Evolutionary conservation across 2,329 filamentous ascomycete species (phyloP), one percentile per base, ranked within the genome.

Genomic region (Exserohilum rostratum): DNA sequence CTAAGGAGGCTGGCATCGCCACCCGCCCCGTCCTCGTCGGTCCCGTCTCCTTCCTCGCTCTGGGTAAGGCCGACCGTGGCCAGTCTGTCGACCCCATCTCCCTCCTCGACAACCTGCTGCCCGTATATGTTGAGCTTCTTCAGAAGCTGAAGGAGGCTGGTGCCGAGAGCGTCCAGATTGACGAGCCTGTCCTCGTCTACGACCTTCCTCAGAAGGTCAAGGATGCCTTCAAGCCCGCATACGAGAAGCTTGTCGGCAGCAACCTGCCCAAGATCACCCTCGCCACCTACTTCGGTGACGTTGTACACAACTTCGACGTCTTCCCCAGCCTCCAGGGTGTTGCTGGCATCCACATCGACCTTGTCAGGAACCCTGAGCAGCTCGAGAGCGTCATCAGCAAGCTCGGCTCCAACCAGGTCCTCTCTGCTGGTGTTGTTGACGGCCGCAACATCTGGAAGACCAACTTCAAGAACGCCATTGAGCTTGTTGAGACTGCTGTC

Each of bases 381-480:
- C 89, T 99, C 63, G 87, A 95, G 60, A 86, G 89, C 65, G 91
- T 99, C 72, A 79, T 91, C 68, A 84, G 82, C 73, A 88, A 92
- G 72, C 87, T 99, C 64, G 92, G 91, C 77, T 80, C 91, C 77
- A 91, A 92, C 78, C 96, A 96, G 77, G 80, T 92, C 68, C 88
- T 99, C 66, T 99, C 95, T 66, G 90, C 88, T 64, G 95, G 95
- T 91, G 90, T 99, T 70, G 95, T 99, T 67, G 93, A 99, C 72
- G 95, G 95, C 73, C 92, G 95, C 74, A 99, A 99, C 87, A 98
- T 99, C 85, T 99, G 95, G 95, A 99, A 99, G 90, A 97, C 92
- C 82, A 96, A 98, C 88, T 90, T 97, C 83, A 90, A 96, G 87
- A 87, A 87, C 72, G 92, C 95, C 74, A 96, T 99, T 65, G 93